Evolutionary conservation across 2,329 filamentous ascomycete genomes (phyloP).

Genomic region (Penicillium oxalicum): DNA sequence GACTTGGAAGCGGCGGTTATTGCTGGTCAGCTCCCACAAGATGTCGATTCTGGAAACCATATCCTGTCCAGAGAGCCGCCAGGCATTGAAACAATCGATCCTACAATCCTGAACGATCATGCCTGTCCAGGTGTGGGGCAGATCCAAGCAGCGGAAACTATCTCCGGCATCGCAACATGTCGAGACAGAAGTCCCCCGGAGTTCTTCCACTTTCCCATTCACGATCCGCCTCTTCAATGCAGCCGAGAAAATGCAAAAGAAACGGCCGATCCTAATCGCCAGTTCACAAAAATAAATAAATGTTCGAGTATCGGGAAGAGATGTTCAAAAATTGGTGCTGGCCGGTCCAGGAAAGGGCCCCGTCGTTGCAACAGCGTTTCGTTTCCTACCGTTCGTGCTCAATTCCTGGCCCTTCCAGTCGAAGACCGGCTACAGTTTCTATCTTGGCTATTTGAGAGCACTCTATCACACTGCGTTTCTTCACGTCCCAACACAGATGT

Average conservation of each 20-base stretch:
- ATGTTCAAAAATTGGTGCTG: background rate
- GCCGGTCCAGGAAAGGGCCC: background rate
- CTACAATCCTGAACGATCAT: slow-evolving; percentile 2
- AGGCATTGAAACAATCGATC: background rate
- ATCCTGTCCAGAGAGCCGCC: background rate
- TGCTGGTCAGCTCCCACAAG: slow-evolving; percentile 1
- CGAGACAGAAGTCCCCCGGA: background rate
- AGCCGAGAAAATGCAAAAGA: background rate
- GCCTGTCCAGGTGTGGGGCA: background rate
- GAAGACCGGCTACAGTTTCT: slow-evolving; percentile 6
- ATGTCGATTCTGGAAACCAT: background rate
- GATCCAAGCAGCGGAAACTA: background rate
- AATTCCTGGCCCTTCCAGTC: slow-evolving; percentile 3
- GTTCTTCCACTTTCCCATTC: background rate
- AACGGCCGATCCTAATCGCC: background rate
- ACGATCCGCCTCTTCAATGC: background rate
- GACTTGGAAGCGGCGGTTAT: slow-evolving; percentile 1
- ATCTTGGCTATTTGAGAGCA: background rate
- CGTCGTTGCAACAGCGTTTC: background rate
- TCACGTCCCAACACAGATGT: background rate
- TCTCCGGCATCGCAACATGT: slow-evolving; percentile 1
- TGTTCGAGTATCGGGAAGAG: no score
- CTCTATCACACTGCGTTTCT: background rate
- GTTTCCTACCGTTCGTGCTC: background rate
- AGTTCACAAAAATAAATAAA: background rate